Conservation (phyloP, 1,284 basidiomycete species). For the Ceratobasidium theobromae region DNA sequence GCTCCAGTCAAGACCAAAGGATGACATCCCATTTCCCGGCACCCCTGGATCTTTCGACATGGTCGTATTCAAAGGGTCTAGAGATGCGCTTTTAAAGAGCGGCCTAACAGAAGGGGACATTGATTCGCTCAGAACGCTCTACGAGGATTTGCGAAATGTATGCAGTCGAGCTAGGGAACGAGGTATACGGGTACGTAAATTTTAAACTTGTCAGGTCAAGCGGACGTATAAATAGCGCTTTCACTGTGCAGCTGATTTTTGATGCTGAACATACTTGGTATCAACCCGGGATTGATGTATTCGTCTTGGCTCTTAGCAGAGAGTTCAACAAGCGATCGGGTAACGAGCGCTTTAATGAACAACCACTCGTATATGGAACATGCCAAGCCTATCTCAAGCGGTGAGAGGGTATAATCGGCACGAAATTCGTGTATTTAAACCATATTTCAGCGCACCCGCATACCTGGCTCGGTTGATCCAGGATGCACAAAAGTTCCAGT, state of each 20-base stretch:
- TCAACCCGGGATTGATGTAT: constrained; percentile 78
- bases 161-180: constrained; percentile 60
- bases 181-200: constrained; percentile 49
- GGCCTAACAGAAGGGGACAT: constrained; percentile 58
- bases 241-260: constrained; percentile 54
- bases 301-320: constrained; percentile 70
- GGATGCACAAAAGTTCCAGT: constrained; percentile 68
- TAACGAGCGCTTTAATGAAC: constrained; percentile 41
- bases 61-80: constrained; percentile 43
- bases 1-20: constrained; percentile 38
- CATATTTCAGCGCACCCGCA: constrained; percentile 56
- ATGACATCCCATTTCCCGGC: constrained; percentile 64
- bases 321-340: constrained; percentile 59
- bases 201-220: not conserved
- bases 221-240: not conserved
- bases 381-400: constrained; percentile 84
- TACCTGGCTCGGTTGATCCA: constrained; percentile 67
- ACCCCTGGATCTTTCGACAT: constrained; percentile 55
- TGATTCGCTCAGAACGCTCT: constrained; percentile 58
- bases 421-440: not conserved
- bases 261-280: constrained; percentile 88
- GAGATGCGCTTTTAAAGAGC: constrained; percentile 34
- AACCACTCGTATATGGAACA: constrained; percentile 75
- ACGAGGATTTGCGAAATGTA: constrained; percentile 59
- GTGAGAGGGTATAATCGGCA: constrained; percentile 43